Percentiles rank a stretch among this genome's conserved stretches.
Conservation (phyloP, 2,329 filamentous ascomycete genomes). For the Diplodia scrobiculata region DNA sequence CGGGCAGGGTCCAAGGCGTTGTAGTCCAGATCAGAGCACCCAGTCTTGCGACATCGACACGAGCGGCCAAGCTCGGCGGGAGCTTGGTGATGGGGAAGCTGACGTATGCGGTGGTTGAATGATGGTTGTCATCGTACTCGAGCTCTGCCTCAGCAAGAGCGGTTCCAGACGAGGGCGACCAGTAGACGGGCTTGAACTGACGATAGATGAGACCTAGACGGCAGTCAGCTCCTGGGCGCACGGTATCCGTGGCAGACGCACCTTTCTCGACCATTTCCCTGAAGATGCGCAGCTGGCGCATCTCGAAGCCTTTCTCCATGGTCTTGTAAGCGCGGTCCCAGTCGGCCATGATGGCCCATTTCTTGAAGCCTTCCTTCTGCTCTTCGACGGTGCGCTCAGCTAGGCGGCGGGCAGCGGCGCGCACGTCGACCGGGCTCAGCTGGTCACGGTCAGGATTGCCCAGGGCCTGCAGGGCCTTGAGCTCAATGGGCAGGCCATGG, state of each 20-base stretch:
- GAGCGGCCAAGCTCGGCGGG: slow-evolving; percentile 42
- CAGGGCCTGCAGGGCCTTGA: slow-evolving; percentile 77
- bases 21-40: slow-evolving; percentile 97
- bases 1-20: slow-evolving; percentile 94
- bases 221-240: not conserved
- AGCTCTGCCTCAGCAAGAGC: slow-evolving; percentile 82
- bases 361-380: slow-evolving; percentile 73
- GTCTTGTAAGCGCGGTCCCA: slow-evolving; percentile 78
- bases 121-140: slow-evolving; percentile 76
- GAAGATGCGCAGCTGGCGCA: slow-evolving; percentile 73
- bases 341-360: slow-evolving; percentile 77
- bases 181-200: slow-evolving; percentile 80
- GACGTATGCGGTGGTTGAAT: slow-evolving; percentile 74
- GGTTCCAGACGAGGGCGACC: slow-evolving; percentile 77
- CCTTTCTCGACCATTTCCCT: slow-evolving; percentile 69
- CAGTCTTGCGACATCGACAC: slow-evolving; percentile 48
- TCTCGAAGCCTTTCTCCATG: slow-evolving; percentile 75
- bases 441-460: slow-evolving; percentile 39
- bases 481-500: slow-evolving; percentile 93
- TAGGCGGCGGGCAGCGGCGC: slow-evolving; percentile 64
- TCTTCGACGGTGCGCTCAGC: slow-evolving; percentile 68
- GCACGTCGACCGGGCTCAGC: slow-evolving; percentile 58
- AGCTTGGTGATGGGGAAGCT: slow-evolving; percentile 68
- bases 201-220: slow-evolving; percentile 68
- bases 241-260: slow-evolving; percentile 38